Conservation (phyloP, 2,329 filamentous ascomycete species). For the Thelonectria olida region DNA sequence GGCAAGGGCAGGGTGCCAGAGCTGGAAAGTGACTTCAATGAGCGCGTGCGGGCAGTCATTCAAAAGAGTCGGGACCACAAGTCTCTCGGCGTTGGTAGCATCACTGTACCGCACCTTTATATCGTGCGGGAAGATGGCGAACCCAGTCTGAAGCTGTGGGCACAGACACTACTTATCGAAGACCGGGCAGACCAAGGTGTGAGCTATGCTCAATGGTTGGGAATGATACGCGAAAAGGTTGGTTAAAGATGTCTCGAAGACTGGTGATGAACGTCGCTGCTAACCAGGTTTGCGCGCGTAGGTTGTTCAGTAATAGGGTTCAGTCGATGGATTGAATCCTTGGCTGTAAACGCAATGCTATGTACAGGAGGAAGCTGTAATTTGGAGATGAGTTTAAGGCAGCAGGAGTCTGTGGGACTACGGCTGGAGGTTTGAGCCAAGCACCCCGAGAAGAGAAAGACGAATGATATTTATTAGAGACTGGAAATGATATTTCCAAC, state of each 20-base stretch:
- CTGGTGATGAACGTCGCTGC: conserved; percentile 4
- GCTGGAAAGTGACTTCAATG: conserved; percentile 95
- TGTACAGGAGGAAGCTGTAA: conserved; percentile 33
- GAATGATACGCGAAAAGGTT: conserved; percentile 93
- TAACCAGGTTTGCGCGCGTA: conserved; percentile 30
- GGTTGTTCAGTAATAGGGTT: conserved; percentile 47
- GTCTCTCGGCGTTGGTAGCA: conserved; percentile 88
- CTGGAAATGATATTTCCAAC: conserved; percentile 30
- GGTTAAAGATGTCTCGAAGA: conserved; percentile 25
- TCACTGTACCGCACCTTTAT: conserved; percentile 91
- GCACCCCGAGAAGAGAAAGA: conserved; percentile 26
- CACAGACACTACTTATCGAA: conserved; percentile 93
- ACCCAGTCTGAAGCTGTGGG: conserved; percentile 94
- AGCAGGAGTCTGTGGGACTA: conserved; percentile 35
- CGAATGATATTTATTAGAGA: conserved; percentile 38
- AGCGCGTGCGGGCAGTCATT: conserved; percentile 87
- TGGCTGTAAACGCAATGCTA: conserved; percentile 28
- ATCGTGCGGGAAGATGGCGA: conserved; percentile 95
- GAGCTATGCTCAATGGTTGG: conserved; percentile 94
- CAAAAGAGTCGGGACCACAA: conserved; percentile 92
- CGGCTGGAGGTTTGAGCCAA: conserved; percentile 24
- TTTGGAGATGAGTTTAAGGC: conserved; percentile 30
- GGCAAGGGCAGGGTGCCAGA: conserved; percentile 90
- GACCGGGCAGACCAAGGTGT: conserved; percentile 94
- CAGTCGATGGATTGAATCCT: conserved; percentile 18